phyloP scores from a whole-genome alignment of 1,139 yeast genomes.

The Zygosaccharomyces pseudobailii region DNA sequence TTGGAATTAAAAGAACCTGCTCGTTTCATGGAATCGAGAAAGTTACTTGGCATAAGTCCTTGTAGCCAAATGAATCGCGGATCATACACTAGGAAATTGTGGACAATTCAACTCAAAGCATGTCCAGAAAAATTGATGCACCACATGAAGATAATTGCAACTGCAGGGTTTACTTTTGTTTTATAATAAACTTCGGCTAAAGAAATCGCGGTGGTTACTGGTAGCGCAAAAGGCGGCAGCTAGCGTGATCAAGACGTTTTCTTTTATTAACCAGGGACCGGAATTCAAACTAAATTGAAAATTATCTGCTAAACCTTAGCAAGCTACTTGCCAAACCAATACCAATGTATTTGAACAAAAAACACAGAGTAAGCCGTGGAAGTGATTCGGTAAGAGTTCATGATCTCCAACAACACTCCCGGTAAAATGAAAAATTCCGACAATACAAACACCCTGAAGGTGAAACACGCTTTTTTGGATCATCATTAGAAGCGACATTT shows the following conservation, averaged over 20 bases:
- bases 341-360: conserved; percentile 43
- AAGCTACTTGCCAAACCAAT: conserved; percentile 44
- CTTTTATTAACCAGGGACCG: conserved; percentile 47
- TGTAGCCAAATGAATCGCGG: conserved; percentile 45
- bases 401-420: conserved; percentile 47
- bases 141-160: conserved; percentile 42
- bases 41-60: conserved; percentile 45
- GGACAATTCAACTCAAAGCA: conserved; percentile 45
- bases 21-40: conserved; percentile 37
- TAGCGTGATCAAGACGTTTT: conserved; percentile 30
- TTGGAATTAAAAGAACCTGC: conserved; percentile 20
- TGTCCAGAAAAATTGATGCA: conserved; percentile 46
- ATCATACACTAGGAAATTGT: conserved; percentile 39
- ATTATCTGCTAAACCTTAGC: conserved; percentile 33
- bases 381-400: conserved; percentile 46
- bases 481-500: conserved; percentile 34
- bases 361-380: conserved; percentile 45
- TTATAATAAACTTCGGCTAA: conserved; percentile 41
- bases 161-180: conserved; percentile 33
- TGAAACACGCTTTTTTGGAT: conserved; percentile 39
- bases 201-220: conserved; percentile 43
- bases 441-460: conserved; percentile 41
- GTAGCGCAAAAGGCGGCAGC: conserved; percentile 50
- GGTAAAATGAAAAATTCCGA: conserved; percentile 39
- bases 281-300: conserved; percentile 38